A percentile compares a stretch with the other conserved stretches of the same genome.
Evolutionary conservation across 1,284 basidiomycete species (phyloP).

Genomic region (Tilletiaria anomala): DNA sequence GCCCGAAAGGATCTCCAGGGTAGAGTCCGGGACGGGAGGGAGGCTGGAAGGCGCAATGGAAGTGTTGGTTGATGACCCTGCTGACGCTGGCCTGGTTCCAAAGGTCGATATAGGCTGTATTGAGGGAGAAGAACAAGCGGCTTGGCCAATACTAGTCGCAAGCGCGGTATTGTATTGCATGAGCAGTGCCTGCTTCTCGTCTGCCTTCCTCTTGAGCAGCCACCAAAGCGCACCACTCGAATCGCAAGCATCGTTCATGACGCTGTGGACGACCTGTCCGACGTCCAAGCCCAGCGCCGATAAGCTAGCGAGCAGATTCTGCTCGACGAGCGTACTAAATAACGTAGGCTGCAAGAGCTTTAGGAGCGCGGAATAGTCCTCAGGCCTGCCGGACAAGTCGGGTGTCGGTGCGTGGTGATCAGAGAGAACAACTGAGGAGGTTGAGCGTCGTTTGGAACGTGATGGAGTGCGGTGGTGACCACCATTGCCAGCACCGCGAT

Average conservation of each 20-base stretch:
- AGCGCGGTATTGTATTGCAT: too few relatives aligned
- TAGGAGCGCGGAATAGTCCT: slow-evolving; percentile 1
- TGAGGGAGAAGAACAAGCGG: too few relatives aligned
- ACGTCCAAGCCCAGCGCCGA: slow-evolving; percentile 73
- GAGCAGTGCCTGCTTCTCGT: slow-evolving; percentile 52
- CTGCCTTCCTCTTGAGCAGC: slow-evolving; percentile 71
- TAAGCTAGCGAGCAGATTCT: slow-evolving; percentile 61
- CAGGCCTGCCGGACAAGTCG: background rate
- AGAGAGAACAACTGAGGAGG: slow-evolving; percentile 43
- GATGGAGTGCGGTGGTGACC: slow-evolving; percentile 65
- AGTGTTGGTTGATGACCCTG: too few relatives aligned
- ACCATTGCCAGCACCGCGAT: slow-evolving; percentile 6
- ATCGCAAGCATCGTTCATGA: slow-evolving; percentile 82
- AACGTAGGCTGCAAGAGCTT: slow-evolving; percentile 58
- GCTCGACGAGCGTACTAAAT: slow-evolving; percentile 64
- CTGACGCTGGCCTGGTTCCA: too few relatives aligned
- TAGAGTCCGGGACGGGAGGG: too few relatives aligned
- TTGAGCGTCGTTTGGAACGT: slow-evolving; percentile 80
- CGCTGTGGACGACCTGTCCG: slow-evolving; percentile 83
- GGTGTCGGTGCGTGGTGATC: slow-evolving; percentile 14
- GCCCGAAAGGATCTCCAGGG: too few relatives aligned
- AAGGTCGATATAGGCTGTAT: too few relatives aligned
- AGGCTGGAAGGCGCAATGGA: too few relatives aligned
- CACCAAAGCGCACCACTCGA: slow-evolving; percentile 85
- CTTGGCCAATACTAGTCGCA: too few relatives aligned